Evolutionary conservation across 1,284 basidiomycete genomes (phyloP).

Genomic region (Tylopilus sp.): DNA sequence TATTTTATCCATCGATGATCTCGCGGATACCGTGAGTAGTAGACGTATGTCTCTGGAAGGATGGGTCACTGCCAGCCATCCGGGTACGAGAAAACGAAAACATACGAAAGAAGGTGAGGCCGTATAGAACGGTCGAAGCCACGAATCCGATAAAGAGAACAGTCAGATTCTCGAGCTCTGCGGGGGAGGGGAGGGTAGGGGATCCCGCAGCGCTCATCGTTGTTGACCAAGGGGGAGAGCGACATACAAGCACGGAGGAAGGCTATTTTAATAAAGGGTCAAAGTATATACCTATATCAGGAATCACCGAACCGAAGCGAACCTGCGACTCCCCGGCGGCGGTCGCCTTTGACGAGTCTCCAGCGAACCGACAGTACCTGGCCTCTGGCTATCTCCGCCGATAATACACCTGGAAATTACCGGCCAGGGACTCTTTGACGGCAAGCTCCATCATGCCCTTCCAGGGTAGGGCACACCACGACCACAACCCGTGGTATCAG

Average conservation of each 20-base stretch:
- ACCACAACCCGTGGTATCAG: no score
- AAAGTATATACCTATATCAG: conserved; percentile 13
- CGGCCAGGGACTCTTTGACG: no score
- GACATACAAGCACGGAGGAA: conserved; percentile 9
- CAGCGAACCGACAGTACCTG: no score
- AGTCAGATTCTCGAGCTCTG: conserved; percentile 33
- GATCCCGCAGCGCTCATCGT: conserved; percentile 17
- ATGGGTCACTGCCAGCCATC: not conserved
- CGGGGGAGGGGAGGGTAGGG: conserved; percentile 11
- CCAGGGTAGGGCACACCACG: no score
- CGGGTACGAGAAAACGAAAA: not conserved
- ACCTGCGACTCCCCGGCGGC: no score
- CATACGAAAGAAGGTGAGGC: conserved; percentile 44
- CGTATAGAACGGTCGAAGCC: conserved; percentile 37
- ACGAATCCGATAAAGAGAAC: conserved; percentile 39
- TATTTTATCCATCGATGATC: conserved; percentile 30
- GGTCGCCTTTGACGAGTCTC: no score
- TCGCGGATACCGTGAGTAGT: conserved; percentile 37
- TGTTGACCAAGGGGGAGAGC: not conserved
- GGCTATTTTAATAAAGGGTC: conserved; percentile 13
- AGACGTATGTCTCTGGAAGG: conserved; percentile 39
- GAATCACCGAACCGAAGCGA: no score
- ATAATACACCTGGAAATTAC: no score
- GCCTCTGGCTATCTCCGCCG: no score
- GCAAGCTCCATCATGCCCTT: no score